These are phyloP conservation scores for Ascochyta rabiei DNA, from an alignment of 2,329 filamentous ascomycete genomes.

Conservation along the genomic window DNA sequence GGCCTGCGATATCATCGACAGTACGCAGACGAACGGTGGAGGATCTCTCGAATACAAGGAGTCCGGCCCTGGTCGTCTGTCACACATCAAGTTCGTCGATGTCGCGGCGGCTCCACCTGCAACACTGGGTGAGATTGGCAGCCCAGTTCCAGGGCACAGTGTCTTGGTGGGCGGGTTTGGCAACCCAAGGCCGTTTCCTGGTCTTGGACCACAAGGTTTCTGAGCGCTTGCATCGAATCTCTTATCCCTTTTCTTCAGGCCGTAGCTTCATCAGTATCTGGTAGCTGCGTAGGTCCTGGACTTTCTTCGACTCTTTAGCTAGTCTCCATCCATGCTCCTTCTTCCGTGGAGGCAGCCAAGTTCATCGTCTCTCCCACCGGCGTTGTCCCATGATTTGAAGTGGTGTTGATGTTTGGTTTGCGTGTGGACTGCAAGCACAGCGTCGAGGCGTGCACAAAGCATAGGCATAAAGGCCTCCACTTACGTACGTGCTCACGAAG, in stretches of 20 bases:
- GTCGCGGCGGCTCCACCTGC: conserved; percentile 31
- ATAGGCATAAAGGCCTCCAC: conserved; percentile 2
- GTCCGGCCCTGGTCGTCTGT: conserved; percentile 51
- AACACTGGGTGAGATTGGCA: conserved; percentile 56
- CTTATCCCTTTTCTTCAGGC: conserved; percentile 16
- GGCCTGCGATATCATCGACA: conserved; percentile 91
- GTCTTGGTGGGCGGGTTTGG: conserved; percentile 45
- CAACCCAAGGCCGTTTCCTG: conserved; percentile 34
- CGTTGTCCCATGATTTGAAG: not conserved
- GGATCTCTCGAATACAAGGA: conserved; percentile 78
- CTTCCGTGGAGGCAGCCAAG: conserved; percentile 26
- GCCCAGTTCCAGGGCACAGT: conserved; percentile 53
- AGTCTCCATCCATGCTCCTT: conserved; percentile 23
- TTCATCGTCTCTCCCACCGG: conserved; percentile 22
- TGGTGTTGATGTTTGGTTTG: not conserved
- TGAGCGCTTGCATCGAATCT: conserved; percentile 19
- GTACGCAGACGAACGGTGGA: conserved; percentile 76
- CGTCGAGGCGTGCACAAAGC: not conserved
- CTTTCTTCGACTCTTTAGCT: conserved; percentile 24
- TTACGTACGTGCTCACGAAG: conserved; percentile 15
- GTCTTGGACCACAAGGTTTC: conserved; percentile 41
- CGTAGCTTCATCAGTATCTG: conserved; percentile 21
- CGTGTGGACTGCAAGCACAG: not conserved
- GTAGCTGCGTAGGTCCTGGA: conserved; percentile 18
- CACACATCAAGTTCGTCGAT: conserved; percentile 53